phyloP scores from a whole-genome alignment of 768 basidiomycete genomes.

The Coprinopsis sp. region DNA sequence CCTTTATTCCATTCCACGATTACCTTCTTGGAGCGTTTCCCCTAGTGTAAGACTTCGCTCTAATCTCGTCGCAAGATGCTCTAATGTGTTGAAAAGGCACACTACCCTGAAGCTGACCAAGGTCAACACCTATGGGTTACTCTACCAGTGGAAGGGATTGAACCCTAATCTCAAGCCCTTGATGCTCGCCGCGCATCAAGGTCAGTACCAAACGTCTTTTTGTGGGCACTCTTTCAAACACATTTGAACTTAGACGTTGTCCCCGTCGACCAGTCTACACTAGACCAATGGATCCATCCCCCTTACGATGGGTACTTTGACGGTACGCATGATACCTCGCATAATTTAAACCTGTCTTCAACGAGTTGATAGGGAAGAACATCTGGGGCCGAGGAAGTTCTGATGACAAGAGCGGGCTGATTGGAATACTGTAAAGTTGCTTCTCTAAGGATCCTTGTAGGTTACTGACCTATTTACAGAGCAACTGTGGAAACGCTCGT shows the following conservation, averaged over 20 bases:
- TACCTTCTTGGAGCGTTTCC: conserved; percentile 54
- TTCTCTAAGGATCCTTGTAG: neutral
- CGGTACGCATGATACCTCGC: conserved; percentile 26
- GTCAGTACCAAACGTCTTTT: conserved; percentile 22
- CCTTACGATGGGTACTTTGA: conserved; percentile 63
- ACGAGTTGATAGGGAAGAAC: conserved; percentile 30
- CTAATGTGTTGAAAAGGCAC: conserved; percentile 38
- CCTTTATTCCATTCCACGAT: conserved; percentile 48
- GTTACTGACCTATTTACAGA: conserved; percentile 21
- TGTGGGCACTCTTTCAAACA: neutral
- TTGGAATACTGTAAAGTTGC: conserved; percentile 52
- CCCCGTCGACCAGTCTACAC: conserved; percentile 54
- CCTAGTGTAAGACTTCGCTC: conserved; percentile 47
- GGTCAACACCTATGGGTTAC: conserved; percentile 73
- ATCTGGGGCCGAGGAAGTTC: conserved; percentile 75
- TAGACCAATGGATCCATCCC: conserved; percentile 54
- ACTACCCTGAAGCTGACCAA: conserved; percentile 54
- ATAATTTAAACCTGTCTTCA: neutral
- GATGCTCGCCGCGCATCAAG: conserved; percentile 66
- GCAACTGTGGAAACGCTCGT: conserved; percentile 62
- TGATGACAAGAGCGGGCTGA: conserved; percentile 75
- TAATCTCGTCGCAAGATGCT: too few relatives aligned
- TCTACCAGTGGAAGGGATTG: conserved; percentile 69
- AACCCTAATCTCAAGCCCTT: conserved; percentile 62
- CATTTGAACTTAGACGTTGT: conserved; percentile 52